These are phyloP conservation scores for Dipteronia dyeriana DNA, from an alignment of 345 rosid genomes.

Conservation along the genomic window DNA sequence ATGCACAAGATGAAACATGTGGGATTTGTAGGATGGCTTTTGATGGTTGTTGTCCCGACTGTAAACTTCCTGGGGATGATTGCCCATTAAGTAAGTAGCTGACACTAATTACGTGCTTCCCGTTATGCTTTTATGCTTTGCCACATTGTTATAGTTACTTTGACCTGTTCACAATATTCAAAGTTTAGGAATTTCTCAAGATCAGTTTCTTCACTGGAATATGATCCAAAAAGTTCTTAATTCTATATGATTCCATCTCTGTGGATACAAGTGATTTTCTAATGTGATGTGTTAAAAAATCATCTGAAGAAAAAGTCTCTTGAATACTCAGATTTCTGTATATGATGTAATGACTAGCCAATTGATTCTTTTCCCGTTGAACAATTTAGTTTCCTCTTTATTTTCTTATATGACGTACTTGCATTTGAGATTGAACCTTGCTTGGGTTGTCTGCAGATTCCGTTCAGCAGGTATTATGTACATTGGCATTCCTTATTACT, in stretches of 20 bases:
- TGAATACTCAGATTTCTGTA: background rate
- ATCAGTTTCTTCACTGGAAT: background rate
- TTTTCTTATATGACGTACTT: background rate
- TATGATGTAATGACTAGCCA: background rate
- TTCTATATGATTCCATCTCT: no score
- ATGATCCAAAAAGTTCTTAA: background rate
- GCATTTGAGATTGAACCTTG: background rate
- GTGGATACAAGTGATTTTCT: background rate
- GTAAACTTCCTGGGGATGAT: constrained; percentile 91
- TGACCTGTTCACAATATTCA: no score
- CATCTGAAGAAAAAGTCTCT: background rate
- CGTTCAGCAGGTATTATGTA: no score
- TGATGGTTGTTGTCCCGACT: constrained; percentile 94
- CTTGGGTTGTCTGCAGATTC: background rate
- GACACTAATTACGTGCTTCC: background rate
- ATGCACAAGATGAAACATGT: constrained; percentile 93
- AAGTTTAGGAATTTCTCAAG: background rate
- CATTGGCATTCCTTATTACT: no score
- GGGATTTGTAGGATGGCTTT: constrained; percentile 98
- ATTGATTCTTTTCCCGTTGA: background rate
- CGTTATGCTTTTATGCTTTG: background rate
- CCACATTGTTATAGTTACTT: background rate
- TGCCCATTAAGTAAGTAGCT: constrained; percentile 75
- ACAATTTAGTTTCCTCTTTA: background rate
- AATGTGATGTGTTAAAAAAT: background rate